A percentile compares a stretch with the other conserved stretches of the same genome.
phyloP scores from a whole-genome alignment of 345 rosid genomes.

The Microthlaspi erraticum region DNA sequence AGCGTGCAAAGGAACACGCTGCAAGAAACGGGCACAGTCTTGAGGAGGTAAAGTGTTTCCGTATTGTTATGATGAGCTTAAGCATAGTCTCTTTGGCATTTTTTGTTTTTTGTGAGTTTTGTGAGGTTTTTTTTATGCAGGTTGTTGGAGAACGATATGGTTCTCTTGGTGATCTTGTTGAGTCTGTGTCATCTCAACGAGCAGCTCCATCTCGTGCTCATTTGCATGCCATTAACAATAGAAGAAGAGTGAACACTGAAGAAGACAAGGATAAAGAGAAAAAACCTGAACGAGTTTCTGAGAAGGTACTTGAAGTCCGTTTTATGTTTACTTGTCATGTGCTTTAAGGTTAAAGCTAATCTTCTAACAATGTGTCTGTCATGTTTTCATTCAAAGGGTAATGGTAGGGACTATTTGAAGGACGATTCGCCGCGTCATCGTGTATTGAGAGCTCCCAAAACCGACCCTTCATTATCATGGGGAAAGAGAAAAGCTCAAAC shows the following conservation, averaged over 20 bases:
- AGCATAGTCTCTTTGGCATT: constrained; percentile 9
- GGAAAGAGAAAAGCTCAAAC: constrained; percentile 52
- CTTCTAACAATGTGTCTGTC: neutral
- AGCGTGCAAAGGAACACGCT: constrained; percentile 91
- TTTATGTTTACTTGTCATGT: constrained; percentile 11
- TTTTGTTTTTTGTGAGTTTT: constrained; percentile 8
- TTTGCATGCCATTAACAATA: constrained; percentile 72
- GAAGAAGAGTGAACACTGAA: constrained; percentile 55
- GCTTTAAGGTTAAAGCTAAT: neutral
- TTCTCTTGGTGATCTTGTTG: constrained; percentile 79
- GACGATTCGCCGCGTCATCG: constrained; percentile 62
- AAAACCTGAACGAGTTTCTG: constrained; percentile 47
- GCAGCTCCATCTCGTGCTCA: constrained; percentile 93
- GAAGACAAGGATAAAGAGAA: constrained; percentile 45
- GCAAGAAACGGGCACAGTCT: constrained; percentile 77
- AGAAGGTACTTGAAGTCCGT: constrained; percentile 50
- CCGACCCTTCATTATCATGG: constrained; percentile 72
- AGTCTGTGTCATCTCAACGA: constrained; percentile 63
- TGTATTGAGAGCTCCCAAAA: constrained; percentile 76
- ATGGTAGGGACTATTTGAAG: constrained; percentile 62
- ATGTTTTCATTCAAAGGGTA: constrained; percentile 32
- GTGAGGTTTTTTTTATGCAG: constrained; percentile 50
- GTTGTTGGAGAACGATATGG: constrained; percentile 83
- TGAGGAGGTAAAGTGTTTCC: constrained; percentile 57
- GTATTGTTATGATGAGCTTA: neutral